phyloP scores from a whole-genome alignment of 2,329 filamentous ascomycete species.

The Sclerotinia trifoliorum region DNA sequence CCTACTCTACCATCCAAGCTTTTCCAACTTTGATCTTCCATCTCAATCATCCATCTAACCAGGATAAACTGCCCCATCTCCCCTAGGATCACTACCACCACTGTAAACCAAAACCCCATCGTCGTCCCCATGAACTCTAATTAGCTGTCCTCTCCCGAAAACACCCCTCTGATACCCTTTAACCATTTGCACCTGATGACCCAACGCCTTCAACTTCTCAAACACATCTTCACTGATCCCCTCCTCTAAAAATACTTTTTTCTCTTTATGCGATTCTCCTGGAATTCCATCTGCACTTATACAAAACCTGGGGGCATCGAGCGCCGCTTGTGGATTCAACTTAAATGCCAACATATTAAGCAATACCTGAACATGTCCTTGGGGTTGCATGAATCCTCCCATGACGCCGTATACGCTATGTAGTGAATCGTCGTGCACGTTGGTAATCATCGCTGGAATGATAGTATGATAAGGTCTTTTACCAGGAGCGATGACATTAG shows the following conservation, averaged over 20 bases:
- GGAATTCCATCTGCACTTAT: conserved; percentile 70
- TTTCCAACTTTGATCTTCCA: too few relatives aligned
- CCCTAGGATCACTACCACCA: conserved; percentile 82
- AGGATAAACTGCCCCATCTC: conserved; percentile 71
- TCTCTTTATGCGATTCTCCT: conserved; percentile 51
- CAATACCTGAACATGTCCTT: conserved; percentile 91
- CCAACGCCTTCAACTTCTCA: conserved; percentile 64
- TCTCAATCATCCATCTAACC: conserved; percentile 20
- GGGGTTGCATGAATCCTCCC: conserved; percentile 98
- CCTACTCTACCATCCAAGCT: too few relatives aligned
- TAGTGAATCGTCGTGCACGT: conserved; percentile 67
- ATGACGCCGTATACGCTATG: conserved; percentile 93
- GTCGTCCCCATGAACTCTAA: conserved; percentile 58
- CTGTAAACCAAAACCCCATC: conserved; percentile 83
- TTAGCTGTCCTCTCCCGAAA: conserved; percentile 87
- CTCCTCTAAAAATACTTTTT: conserved; percentile 76
- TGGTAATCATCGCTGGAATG: conserved; percentile 88
- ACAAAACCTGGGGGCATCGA: conserved; percentile 89
- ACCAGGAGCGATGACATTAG: conserved; percentile 74
- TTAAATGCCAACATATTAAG: conserved; percentile 84
- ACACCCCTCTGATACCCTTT: conserved; percentile 62
- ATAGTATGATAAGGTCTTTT: conserved; percentile 98
- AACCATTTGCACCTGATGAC: conserved; percentile 71
- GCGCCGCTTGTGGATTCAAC: conserved; percentile 78
- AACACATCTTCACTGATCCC: conserved; percentile 70